Evolutionary conservation across 1,284 basidiomycete species (phyloP).

Genomic region (Cryptococcus sp.): DNA sequence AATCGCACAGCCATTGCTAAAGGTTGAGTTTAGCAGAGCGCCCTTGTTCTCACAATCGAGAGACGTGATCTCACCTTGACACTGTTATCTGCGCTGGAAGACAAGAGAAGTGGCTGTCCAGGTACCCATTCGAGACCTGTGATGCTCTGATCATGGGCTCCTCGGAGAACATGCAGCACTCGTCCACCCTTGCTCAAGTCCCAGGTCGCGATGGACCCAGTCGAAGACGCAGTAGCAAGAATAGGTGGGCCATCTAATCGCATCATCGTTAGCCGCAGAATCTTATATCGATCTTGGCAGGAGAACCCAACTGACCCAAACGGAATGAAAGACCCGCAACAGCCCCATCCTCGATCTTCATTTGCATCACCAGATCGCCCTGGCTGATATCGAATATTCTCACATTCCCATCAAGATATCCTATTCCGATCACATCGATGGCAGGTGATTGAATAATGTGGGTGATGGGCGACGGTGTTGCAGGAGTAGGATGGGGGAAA

Average conservation of each 20-base stretch:
- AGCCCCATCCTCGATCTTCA: constrained; percentile 77
- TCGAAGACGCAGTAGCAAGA: constrained; percentile 80
- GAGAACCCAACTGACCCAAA: constrained; percentile 63
- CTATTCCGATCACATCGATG: constrained; percentile 90
- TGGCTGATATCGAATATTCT: constrained; percentile 85
- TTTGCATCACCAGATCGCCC: constrained; percentile 82
- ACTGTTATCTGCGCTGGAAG: constrained; percentile 87
- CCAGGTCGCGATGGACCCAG: constrained; percentile 86
- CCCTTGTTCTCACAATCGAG: no score
- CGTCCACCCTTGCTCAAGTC: constrained; percentile 80
- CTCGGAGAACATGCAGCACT: constrained; percentile 77
- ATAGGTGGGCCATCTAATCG: constrained; percentile 76
- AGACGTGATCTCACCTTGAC: constrained; percentile 67
- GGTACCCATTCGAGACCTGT: constrained; percentile 83
- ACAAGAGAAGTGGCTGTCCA: constrained; percentile 83
- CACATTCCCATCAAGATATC: constrained; percentile 83
- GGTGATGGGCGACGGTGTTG: constrained; percentile 62
- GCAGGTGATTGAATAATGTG: constrained; percentile 88
- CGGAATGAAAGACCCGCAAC: constrained; percentile 80
- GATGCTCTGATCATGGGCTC: constrained; percentile 81
- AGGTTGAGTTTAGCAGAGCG: not conserved
- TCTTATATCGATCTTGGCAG: not conserved
- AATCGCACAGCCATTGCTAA: constrained; percentile 98
- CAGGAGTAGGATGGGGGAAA: constrained; percentile 51
- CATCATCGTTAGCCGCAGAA: constrained; percentile 9